Percentiles rank a stretch among this genome's conserved stretches.
Evolutionary conservation across 768 basidiomycete species (phyloP).

Genomic region (Astraeus odoratus): DNA sequence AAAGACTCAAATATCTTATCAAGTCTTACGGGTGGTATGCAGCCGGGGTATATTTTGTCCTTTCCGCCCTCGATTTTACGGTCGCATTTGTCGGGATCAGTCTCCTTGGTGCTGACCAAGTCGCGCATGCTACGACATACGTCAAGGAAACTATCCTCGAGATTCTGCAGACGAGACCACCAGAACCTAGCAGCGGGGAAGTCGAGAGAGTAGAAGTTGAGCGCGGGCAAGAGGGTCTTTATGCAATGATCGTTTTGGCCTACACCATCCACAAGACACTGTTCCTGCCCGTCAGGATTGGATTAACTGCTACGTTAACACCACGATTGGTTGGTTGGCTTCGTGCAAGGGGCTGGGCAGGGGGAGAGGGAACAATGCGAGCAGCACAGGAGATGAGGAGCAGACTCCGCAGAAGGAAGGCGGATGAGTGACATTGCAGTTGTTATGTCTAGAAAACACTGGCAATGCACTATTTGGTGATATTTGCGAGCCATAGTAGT

Average conservation of each 20-base stretch:
- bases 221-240: conserved; percentile 65
- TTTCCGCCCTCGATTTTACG: conserved; percentile 74
- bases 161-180: conserved; percentile 44
- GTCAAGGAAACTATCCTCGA: conserved; percentile 43
- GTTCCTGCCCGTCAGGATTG: conserved; percentile 84
- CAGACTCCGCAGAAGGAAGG: conserved; percentile 22
- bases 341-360: conserved; percentile 73
- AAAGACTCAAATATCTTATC: conserved; percentile 74
- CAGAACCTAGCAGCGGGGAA: conserved; percentile 65
- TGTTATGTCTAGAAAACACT: too few relatives aligned
- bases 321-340: conserved; percentile 86
- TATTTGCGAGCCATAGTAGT: too few relatives aligned
- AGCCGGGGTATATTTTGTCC: conserved; percentile 75
- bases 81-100: conserved; percentile 82
- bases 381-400: conserved; percentile 45
- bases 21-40: conserved; percentile 96
- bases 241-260: conserved; percentile 88
- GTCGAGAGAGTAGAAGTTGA: conserved; percentile 36
- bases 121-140: conserved; percentile 56
- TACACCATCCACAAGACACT: conserved; percentile 95
- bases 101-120: conserved; percentile 85
- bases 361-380: conserved; percentile 58
- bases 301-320: conserved; percentile 80
- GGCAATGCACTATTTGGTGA: too few relatives aligned
- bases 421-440: conserved; percentile 21